These are phyloP conservation scores for Acacia concinna DNA, from an alignment of 331 rosid species.

Conservation along the genomic window DNA sequence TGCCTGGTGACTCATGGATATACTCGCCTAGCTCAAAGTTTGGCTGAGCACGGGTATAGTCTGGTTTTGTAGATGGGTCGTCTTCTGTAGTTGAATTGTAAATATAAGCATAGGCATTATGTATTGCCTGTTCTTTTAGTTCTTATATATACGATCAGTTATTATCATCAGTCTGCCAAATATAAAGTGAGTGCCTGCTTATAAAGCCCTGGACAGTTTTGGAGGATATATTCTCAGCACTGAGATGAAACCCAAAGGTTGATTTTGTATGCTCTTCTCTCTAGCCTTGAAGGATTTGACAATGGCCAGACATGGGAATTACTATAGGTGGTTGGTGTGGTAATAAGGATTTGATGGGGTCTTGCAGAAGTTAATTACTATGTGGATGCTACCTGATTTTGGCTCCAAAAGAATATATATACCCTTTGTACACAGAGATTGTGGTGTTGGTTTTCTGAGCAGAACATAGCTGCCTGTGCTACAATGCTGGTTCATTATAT, in stretches of 20 bases:
- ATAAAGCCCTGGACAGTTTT: neutral
- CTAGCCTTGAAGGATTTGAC: neutral
- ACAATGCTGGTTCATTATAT: neutral
- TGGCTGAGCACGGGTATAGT: constrained; percentile 32
- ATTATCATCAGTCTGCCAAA: neutral
- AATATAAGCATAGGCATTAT: constrained; percentile 39
- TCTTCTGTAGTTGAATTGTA: constrained; percentile 48
- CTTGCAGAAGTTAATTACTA: constrained; percentile 16
- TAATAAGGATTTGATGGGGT: constrained; percentile 15
- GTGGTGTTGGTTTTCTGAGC: constrained; percentile 21
- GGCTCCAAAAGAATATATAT: neutral
- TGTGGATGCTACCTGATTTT: constrained; percentile 25
- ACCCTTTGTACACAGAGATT: constrained; percentile 24
- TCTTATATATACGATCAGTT: constrained; percentile 1
- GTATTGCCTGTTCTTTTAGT: constrained; percentile 30
- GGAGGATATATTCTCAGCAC: neutral
- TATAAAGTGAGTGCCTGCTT: constrained; percentile 19
- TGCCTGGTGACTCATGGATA: constrained; percentile 41
- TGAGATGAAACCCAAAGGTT: neutral
- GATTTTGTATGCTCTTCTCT: neutral
- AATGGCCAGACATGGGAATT: constrained; percentile 8
- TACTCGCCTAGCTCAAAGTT: constrained; percentile 36
- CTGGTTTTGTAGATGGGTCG: constrained; percentile 36
- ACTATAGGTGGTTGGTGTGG: constrained; percentile 4
- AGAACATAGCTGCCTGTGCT: constrained; percentile 19